Evolutionary conservation across 2,329 filamentous ascomycete species (phyloP), one percentile per base, ranked within the genome.

Genomic region (Nigrospora osmanthi): DNA sequence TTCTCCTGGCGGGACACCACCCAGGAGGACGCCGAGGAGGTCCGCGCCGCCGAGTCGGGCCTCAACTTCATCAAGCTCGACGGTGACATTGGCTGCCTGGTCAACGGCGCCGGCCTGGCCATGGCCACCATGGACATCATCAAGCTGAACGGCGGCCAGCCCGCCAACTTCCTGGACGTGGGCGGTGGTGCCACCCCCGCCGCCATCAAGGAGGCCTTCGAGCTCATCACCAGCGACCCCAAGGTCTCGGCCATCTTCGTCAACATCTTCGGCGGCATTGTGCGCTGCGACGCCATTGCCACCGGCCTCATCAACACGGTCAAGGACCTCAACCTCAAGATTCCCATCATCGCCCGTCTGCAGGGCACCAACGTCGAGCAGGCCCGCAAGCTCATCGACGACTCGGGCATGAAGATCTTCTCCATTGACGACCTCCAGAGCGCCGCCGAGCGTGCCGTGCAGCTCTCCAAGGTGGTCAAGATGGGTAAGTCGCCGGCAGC

Each of bases 81-180:
- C 65, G 93, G 93, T 66, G 93, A 98, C 67, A 98, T 98, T 66
- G 93, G 93, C 71, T 98, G 93, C 77, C 79, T 97, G 58, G 93
- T 98, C 75, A 98, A 98, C 75, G 93, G 93, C 67, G 93, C 93
- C 61, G 93, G 93, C 75, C 86, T 98, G 56, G 93, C 93, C 72
- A 98, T 98, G 93, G 93, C 93, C 52, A 98, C 93, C 67, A 98
- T 98, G 93, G 93, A 98, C 71, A 97, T 98, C 70, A 98, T 98
- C 81, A 97, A 98, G 83, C 81, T 98, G 52, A 98, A 97, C 73
- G 93, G 93, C 58, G 93, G 93, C 53, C 76, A 81, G 63, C 93
- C 93, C 51, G 93, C 93, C 59, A 98, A 98, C 82, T 98, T 98
- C 83, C 79, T 98, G 58, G 93, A 98, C 67, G 93, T 98, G 57